Percentiles rank a stretch among this genome's conserved stretches.
phyloP scores from a whole-genome alignment of 208 protist genomes.

The Crithidia fasciculata region DNA sequence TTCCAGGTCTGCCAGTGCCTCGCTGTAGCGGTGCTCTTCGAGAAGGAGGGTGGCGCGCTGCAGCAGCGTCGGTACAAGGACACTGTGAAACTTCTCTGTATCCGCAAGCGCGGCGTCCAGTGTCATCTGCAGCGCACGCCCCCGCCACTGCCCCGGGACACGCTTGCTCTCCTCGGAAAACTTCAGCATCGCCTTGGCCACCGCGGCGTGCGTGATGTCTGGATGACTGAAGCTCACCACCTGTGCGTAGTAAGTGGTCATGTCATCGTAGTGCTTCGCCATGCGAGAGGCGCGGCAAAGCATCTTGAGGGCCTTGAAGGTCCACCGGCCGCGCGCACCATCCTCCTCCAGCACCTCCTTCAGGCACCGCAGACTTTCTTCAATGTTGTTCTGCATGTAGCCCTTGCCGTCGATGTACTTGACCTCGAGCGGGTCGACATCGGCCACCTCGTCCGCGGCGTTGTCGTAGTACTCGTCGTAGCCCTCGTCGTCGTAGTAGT shows the following conservation, averaged over 20 bases:
- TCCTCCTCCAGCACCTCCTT: slow-evolving; percentile 85
- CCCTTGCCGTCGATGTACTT: slow-evolving; percentile 89
- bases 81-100: slow-evolving; percentile 22
- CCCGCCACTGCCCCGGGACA: slow-evolving; percentile 58
- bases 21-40: slow-evolving; percentile 17
- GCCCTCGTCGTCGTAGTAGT: slow-evolving; percentile 80
- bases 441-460: slow-evolving; percentile 47
- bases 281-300: slow-evolving; percentile 84
- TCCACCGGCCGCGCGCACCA: slow-evolving; percentile 78
- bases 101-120: slow-evolving; percentile 66
- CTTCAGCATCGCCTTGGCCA: slow-evolving; percentile 88
- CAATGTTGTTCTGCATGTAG: slow-evolving; percentile 67
- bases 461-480: slow-evolving; percentile 89
- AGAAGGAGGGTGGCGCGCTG: slow-evolving; percentile 36
- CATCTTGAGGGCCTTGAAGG: slow-evolving; percentile 95
- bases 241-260: slow-evolving; percentile 78
- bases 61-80: slow-evolving; percentile 94
- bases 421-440: slow-evolving; percentile 76
- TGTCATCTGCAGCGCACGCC: slow-evolving; percentile 70
- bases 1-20: slow-evolving; percentile 22
- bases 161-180: slow-evolving; percentile 87
- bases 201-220: slow-evolving; percentile 35
- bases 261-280: slow-evolving; percentile 76
- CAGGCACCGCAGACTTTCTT: slow-evolving; percentile 76
- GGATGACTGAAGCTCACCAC: slow-evolving; percentile 64